Conservation (phyloP, 768 basidiomycete species). For the Amanita inopinata region DNA sequence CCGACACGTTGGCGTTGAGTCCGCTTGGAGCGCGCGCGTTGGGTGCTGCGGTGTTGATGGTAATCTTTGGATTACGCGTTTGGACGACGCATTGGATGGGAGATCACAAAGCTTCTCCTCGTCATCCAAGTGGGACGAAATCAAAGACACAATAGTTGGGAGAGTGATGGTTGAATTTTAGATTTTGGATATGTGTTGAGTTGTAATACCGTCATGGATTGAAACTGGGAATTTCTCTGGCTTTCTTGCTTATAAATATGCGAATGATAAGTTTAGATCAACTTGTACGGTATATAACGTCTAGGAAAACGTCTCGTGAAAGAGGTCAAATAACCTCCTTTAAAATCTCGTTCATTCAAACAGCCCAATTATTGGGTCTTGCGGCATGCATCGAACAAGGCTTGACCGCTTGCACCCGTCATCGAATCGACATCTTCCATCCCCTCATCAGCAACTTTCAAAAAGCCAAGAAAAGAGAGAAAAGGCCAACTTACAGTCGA, state of each 20-base stretch:
- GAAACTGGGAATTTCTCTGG: too few species aligned
- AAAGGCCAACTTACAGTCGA: constrained; percentile 30
- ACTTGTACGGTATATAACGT: too few species aligned
- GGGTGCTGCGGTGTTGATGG: constrained; percentile 21
- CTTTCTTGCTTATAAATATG: too few species aligned
- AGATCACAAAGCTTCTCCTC: not conserved
- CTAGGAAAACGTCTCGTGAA: too few species aligned
- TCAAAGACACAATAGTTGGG: constrained; percentile 2
- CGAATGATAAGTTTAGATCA: too few species aligned
- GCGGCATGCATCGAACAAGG: not conserved
- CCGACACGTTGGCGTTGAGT: constrained; percentile 12
- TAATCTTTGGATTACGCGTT: constrained; percentile 27
- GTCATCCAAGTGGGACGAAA: not conserved
- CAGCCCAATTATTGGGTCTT: not conserved
- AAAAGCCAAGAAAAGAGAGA: not conserved
- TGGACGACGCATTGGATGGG: constrained; percentile 19
- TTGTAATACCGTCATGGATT: too few species aligned
- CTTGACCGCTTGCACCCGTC: not conserved
- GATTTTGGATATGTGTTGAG: too few species aligned
- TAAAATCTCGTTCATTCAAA: not conserved
- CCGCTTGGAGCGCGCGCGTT: constrained; percentile 24
- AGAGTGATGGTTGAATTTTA: too few species aligned
- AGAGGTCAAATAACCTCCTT: not conserved
- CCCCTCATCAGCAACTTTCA: not conserved
- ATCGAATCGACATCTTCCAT: constrained; percentile 1